Conservation (phyloP, 2,329 filamentous ascomycete genomes). For the Setomelanomma holmii region DNA sequence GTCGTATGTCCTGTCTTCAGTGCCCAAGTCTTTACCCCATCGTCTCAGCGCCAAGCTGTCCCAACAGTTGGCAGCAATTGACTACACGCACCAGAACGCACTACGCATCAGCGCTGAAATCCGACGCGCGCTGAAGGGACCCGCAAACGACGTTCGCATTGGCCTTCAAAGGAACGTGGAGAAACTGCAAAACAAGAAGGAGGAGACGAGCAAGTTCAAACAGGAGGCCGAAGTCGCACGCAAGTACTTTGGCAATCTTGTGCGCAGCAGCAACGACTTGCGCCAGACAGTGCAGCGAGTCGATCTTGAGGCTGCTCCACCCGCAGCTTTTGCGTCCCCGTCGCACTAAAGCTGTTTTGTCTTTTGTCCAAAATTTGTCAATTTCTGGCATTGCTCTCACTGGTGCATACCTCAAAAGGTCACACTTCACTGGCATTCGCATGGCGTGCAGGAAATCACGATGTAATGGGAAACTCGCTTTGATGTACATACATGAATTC, state of each 20-base stretch:
- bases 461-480: constrained; percentile 18
- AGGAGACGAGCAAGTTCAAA: constrained; percentile 82
- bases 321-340: constrained; percentile 45
- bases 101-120: constrained; percentile 84
- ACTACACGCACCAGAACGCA: constrained; percentile 92
- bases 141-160: constrained; percentile 84
- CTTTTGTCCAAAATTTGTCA: neutral
- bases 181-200: constrained; percentile 76
- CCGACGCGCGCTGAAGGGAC: constrained; percentile 85
- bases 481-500: constrained; percentile 38
- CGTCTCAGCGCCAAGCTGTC: constrained; percentile 87
- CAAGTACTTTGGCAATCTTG: constrained; percentile 89
- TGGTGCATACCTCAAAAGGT: constrained; percentile 16
- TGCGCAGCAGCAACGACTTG: constrained; percentile 65
- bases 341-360: constrained; percentile 21
- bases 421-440: constrained; percentile 21
- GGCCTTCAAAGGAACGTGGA: constrained; percentile 86
- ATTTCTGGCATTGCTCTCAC: constrained; percentile 6
- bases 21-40: constrained; percentile 86
- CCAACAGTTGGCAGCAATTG: constrained; percentile 77
- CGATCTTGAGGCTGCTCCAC: constrained; percentile 60
- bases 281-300: constrained; percentile 58
- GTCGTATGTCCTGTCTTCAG: constrained; percentile 83
- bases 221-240: constrained; percentile 83
- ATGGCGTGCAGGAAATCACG: constrained; percentile 21